Base-by-base conservation (phyloP, 768 basidiomycete genomes). In the Macrocybe gigantea region DNA sequence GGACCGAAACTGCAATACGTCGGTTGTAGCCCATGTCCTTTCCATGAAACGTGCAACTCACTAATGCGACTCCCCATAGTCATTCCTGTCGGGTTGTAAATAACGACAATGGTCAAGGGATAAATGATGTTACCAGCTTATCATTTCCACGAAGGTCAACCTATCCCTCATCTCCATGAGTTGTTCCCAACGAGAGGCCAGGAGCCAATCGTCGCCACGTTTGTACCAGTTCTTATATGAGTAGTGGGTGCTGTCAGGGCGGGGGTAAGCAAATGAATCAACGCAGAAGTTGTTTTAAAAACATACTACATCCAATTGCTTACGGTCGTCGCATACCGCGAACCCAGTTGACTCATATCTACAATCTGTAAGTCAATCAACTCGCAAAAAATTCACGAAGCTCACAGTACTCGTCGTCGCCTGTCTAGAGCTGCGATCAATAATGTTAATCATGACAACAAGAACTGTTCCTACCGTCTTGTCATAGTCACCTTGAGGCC, bases 31-130 rank as follows among this genome's bases (percentile, higher is more conserved):
- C n/a, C 7, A n/a, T 2, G 33, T 12, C 15, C 7, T 14, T 22
- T 22, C 5, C 3, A 10, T 10, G 41, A 8, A 12, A 29, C 22
- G 29, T 38, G 8, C 31, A 12, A 55, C 70, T 42, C 56, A 77
- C 74, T 90, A 88, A 57, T 82, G 77, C 1, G 83, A 84, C 67
- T 90, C 88, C 53, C 85, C 85, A 53, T 73, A 88, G 60, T 88
- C 83, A 64, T 90, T 90, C 74, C 76, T 78, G 38, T 6, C 22
- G 38, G 40, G 29, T 31, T 35, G 42, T 33, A 47, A 32, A 22
- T 1, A 40, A 6, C 33, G 2, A 41, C 11, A 22, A 31, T 13
- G 29, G 34, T 12, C 38, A 7, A 30, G 45, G 11, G n/a, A 37
- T 38, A 5, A 40, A 33, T 8, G 15, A 12, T 44, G 65, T 34